Evolutionary conservation across 495 filamentous ascomycete genomes (phyloP).

Genomic region (Parathielavia appendiculata): DNA sequence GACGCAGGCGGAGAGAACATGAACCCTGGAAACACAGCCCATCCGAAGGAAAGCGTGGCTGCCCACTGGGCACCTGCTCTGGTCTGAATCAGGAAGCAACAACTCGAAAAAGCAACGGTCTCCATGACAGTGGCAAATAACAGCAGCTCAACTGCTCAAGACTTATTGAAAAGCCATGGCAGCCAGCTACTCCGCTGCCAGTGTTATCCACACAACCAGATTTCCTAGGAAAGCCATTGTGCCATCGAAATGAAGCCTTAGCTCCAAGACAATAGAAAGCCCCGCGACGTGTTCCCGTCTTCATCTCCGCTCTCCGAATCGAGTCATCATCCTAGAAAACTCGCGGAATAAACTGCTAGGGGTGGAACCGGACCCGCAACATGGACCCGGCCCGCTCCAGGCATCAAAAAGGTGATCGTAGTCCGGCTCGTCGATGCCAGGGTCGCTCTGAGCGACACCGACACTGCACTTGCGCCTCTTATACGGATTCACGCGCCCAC

Average conservation of each 20-base stretch:
- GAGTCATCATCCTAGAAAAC: background rate
- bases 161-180: conserved; percentile 12
- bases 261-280: background rate
- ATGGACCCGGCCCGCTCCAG: background rate
- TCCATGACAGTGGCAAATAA: background rate
- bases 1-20: background rate
- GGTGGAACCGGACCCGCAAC: background rate
- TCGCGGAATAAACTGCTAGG: background rate
- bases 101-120: background rate
- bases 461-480: background rate
- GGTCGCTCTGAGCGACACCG: background rate
- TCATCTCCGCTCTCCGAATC: background rate
- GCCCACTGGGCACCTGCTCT: background rate
- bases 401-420: conserved; percentile 2
- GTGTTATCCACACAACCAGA: background rate
- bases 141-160: background rate
- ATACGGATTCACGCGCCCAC: conserved; percentile 3
- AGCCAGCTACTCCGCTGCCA: background rate
- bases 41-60: background rate
- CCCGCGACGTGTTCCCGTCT: background rate
- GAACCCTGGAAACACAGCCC: background rate
- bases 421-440: background rate
- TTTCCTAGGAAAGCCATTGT: background rate
- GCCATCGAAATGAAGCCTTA: background rate
- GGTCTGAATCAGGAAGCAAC: background rate